Base-by-base conservation (phyloP, 2,329 filamentous ascomycete genomes). In the Phyllosticta citribraziliensis region DNA sequence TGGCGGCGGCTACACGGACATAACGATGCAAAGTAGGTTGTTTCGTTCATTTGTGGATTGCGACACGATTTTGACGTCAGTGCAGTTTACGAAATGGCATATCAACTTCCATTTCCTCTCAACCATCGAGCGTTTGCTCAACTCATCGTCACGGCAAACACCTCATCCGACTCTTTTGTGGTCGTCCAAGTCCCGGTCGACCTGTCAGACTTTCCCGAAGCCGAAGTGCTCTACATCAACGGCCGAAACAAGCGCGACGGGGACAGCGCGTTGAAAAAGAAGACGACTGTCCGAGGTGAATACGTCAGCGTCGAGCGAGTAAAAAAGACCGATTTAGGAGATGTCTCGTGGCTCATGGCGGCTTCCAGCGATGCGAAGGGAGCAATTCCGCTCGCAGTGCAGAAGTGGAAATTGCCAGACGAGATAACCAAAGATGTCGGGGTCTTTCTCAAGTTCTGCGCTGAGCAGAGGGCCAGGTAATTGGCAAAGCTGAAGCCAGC, bases 321-420 rank as follows among this genome's bases (percentile, higher is more conserved):
- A 35, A 74, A 79, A 61, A 17, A 55, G 19, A 56, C 54, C 2
- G 59, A 56, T 27, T 33, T 12, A 2, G 61, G 58, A 10, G 69
- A 73, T 5, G 78, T 89, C 55, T 85, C 88, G 72, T 94, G 89
- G 89, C 77, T 87, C 62, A 92, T 93, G 87, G 87, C 84, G 9
- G 92, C 88, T 10, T 82, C 85, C 11, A 88, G 85, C 63, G 83
- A 92, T 70, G 88, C 88, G 0, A 79, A 80, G 59, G 89, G 89
- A 0, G 72, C 80, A 27, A 68, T 92, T 61, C 89, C 89, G 0
- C 76, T 80, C 70, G 85, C 79, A 77, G 70, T 87, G 65, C 88
- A 91, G 76, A 85, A 83, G 64, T 67, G 82, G 70, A 83, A 81
- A 3, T 78, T 89, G 56, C 82, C 85, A 1, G 80, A 79, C 1